These are phyloP conservation scores for Calonectria pseudoturangicola DNA, from an alignment of 2,329 filamentous ascomycete species.

Conservation along the genomic window DNA sequence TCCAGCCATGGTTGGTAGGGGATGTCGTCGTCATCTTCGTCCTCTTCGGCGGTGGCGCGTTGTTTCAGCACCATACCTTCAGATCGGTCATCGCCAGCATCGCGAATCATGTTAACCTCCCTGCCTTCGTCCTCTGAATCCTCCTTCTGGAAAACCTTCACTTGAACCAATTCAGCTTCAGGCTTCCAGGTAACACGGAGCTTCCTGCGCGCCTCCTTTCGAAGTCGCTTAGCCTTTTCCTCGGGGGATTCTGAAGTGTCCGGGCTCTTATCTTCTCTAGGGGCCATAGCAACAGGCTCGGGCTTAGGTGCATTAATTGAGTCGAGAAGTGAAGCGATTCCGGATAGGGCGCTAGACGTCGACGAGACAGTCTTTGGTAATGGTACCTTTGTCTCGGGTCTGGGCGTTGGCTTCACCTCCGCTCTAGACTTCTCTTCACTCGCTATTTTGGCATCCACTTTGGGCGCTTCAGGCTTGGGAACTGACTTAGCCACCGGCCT, in stretches of 20 bases:
- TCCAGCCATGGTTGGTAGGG: conserved; percentile 72
- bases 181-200: conserved; percentile 83
- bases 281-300: conserved; percentile 65
- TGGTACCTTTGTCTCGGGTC: conserved; percentile 56
- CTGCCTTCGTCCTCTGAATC: conserved; percentile 82
- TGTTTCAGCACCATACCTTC: conserved; percentile 82
- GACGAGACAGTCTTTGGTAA: conserved; percentile 57
- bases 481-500: conserved; percentile 65
- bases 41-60: conserved; percentile 67
- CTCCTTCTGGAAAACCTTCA: conserved; percentile 83
- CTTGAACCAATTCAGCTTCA: conserved; percentile 78
- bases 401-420: conserved; percentile 52
- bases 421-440: conserved; percentile 58
- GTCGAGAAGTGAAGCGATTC: conserved; percentile 73
- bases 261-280: conserved; percentile 69
- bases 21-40: conserved; percentile 76
- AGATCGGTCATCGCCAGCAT: conserved; percentile 82
- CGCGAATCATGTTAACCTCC: conserved; percentile 80
- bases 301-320: conserved; percentile 67
- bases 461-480: conserved; percentile 59
- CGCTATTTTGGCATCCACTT: conserved; percentile 53
- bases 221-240: conserved; percentile 79
- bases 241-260: conserved; percentile 79
- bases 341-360: conserved; percentile 64
- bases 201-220: conserved; percentile 82